Conservation (phyloP, 2,329 filamentous ascomycete genomes). For the Fonsecaea nubica region DNA sequence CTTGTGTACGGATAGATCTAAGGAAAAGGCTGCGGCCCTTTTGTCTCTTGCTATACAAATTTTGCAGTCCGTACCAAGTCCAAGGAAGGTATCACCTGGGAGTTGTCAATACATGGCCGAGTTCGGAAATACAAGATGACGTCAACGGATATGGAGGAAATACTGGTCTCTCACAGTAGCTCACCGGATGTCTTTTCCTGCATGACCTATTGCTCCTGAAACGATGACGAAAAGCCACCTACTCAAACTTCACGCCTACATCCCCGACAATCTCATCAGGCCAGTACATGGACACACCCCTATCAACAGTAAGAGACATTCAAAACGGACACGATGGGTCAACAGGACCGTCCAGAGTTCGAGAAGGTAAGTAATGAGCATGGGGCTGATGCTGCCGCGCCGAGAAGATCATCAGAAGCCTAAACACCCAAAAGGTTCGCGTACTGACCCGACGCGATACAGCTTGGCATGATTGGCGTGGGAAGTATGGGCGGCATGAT, state of each 20-base stretch:
- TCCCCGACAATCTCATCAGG: not conserved
- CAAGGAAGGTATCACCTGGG: not conserved
- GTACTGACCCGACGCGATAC: not conserved
- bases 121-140: not conserved
- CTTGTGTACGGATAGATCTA: not conserved
- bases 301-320: not conserved
- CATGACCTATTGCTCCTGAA: not conserved
- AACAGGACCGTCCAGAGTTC: conserved; percentile 22
- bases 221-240: not conserved
- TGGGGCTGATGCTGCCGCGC: not conserved
- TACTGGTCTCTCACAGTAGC: not conserved
- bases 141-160: not conserved
- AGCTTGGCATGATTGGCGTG: conserved; percentile 50
- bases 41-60: not conserved
- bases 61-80: not conserved
- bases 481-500: conserved; percentile 68
- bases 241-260: not conserved
- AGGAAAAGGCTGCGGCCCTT: not conserved
- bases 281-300: not conserved
- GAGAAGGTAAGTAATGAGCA: conserved; percentile 20
- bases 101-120: not conserved
- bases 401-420: not conserved
- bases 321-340: conserved; percentile 12
- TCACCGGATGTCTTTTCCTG: not conserved
- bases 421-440: not conserved